Evolutionary conservation across 129 eudicot species (phyloP), one percentile per base, ranked within the genome.

Genomic region (Chrysanthemum seticuspe): DNA sequence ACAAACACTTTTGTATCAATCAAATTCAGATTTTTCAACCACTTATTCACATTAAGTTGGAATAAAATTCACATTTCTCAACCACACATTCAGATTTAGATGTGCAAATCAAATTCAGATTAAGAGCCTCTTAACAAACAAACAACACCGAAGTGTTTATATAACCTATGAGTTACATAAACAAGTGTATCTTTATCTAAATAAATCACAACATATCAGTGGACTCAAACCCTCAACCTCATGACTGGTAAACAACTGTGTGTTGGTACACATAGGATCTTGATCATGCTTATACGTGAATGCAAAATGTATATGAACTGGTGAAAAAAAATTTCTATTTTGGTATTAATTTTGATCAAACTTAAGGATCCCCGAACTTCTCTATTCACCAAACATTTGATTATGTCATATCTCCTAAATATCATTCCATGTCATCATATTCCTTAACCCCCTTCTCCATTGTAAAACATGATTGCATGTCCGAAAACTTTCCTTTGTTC

Each of bases 361-460:
- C 29, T 70, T 36, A 70, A 70, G 80, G 80, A 62, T 53, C 45
- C 74, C 82, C 82, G 63, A 56, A 65, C 36, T 72, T 58, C 11
- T 57, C 78, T 65, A 57, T 48, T 65, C 55, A 72, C 78, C 82
- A 48, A 78, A 45, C 71, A 15, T 78, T 53, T 55, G 67, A 78
- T 45, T 13, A 63, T n/a, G 31, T 62, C 71, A 51, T 5, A 52
- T 13, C 47, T 65, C 59, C 77, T 65, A 72, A 65, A 36, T 47
- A 72, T 63, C 67, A 71, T 71, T 45, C 52, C 74, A 71, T 64
- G 73, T 66, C 78, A 78, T 71, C 63, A 54, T 40, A 63, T 54
- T 10, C 45, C 29, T 60, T 68, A 14, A 70, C 48, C 79, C 51
- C 67, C 14, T 66, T 40, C 68, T 48, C 15, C 65, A 29, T 67